Conservation (phyloP, 2,329 filamentous ascomycete genomes). For the Gremmenia infestans region DNA sequence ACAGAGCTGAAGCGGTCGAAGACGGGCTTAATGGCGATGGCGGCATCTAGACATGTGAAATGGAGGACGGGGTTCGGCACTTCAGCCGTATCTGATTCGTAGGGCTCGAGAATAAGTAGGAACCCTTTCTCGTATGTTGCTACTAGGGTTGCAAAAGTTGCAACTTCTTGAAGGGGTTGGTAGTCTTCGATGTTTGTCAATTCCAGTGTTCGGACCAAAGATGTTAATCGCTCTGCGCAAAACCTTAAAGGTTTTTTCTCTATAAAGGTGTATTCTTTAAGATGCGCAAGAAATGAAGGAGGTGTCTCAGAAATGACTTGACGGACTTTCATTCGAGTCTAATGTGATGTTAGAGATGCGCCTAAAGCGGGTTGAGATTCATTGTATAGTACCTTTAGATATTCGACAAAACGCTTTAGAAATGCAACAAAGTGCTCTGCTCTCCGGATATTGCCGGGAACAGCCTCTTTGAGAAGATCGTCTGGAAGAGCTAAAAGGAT, state of each 20-base stretch:
- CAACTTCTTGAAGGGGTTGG: slow-evolving; percentile 92
- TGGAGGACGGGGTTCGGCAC: slow-evolving; percentile 96
- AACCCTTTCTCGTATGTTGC: slow-evolving; percentile 98
- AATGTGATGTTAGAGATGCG: slow-evolving; percentile 11
- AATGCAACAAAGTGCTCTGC: slow-evolving; percentile 96
- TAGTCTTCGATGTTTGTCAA: slow-evolving; percentile 98
- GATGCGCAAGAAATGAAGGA: slow-evolving; percentile 83
- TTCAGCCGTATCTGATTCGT: slow-evolving; percentile 89
- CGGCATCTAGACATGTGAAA: slow-evolving; percentile 93
- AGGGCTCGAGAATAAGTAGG: slow-evolving; percentile 92
- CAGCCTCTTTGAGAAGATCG: slow-evolving; percentile 89
- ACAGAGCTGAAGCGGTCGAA: slow-evolving; percentile 97
- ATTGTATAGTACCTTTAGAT: slow-evolving; percentile 61
- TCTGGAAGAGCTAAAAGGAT: slow-evolving; percentile 67
- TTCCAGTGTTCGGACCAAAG: slow-evolving; percentile 88
- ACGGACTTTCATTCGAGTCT: slow-evolving; percentile 96
- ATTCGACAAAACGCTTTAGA: slow-evolving; percentile 94
- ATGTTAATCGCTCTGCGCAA: slow-evolving; percentile 91
- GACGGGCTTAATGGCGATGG: slow-evolving; percentile 95
- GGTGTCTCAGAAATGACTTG: slow-evolving; percentile 97
- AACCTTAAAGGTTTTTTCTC: slow-evolving; percentile 93
- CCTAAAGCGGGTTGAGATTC: not conserved
- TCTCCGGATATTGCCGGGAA: slow-evolving; percentile 91
- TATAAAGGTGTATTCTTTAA: slow-evolving; percentile 95
- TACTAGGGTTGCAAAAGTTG: slow-evolving; percentile 92